These are phyloP conservation scores for Paramecium sexaurelia DNA, from an alignment of 73 alveolate genomes.

Conservation along the genomic window DNA sequence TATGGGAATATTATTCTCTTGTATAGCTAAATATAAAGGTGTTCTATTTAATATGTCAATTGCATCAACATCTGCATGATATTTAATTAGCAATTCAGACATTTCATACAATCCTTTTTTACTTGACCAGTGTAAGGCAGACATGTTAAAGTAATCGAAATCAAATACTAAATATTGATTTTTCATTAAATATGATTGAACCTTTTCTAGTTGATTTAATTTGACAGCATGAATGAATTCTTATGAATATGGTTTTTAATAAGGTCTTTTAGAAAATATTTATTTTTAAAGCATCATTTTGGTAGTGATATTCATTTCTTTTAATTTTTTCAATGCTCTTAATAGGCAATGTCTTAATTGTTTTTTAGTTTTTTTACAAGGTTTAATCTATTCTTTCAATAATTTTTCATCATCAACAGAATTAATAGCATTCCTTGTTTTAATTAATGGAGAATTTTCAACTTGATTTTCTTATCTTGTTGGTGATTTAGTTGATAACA, in stretches of 20 bases:
- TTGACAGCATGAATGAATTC: conserved; percentile 45
- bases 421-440: neutral
- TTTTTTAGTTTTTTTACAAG: conserved; percentile 30
- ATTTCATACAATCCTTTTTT: conserved; percentile 54
- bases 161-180: conserved; percentile 44
- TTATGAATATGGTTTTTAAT: neutral
- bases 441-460: neutral
- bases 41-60: conserved; percentile 36
- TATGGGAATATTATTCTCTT: neutral
- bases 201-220: neutral
- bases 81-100: neutral
- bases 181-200: neutral
- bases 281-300: conserved; percentile 7
- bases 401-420: neutral
- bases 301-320: conserved; percentile 13
- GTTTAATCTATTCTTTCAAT: neutral
- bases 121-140: conserved; percentile 56
- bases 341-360: neutral
- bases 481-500: neutral
- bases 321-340: conserved; percentile 2
- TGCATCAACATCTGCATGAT: conserved; percentile 62
- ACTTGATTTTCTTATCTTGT: neutral
- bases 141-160: conserved; percentile 38
- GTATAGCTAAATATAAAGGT: conserved; percentile 27
- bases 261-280: conserved; percentile 44